These are phyloP conservation scores for Piper betle DNA, from an alignment of 164 flowering plant genomes.

Conservation along the genomic window DNA sequence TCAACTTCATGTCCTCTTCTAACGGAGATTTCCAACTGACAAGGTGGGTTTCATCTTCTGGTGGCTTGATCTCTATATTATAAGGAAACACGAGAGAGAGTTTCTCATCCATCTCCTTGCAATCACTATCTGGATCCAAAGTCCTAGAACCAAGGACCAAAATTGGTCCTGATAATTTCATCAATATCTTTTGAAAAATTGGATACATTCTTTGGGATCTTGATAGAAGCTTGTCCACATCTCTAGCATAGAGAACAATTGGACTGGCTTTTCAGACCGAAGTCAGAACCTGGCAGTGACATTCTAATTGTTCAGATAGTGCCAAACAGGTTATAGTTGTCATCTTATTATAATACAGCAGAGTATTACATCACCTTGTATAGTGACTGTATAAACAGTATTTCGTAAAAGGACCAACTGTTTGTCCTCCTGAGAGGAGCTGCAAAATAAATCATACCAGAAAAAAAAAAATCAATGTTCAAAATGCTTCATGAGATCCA, in stretches of 20 bases:
- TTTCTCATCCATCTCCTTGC: constrained; percentile 55
- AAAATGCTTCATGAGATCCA: not conserved
- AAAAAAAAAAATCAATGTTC: not conserved
- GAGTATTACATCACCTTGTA: constrained; percentile 37
- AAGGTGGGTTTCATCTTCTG: constrained; percentile 62
- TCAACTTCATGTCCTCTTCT: constrained; percentile 88
- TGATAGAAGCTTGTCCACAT: constrained; percentile 56
- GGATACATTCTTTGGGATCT: constrained; percentile 54
- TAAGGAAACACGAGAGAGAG: constrained; percentile 64
- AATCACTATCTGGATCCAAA: constrained; percentile 28
- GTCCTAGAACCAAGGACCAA: constrained; percentile 79
- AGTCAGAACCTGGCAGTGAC: constrained; percentile 47
- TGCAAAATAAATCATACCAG: constrained; percentile 8
- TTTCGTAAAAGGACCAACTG: constrained; percentile 90
- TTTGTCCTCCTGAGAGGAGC: constrained; percentile 62
- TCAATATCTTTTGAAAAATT: constrained; percentile 73
- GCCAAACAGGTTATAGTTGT: not conserved
- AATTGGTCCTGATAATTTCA: constrained; percentile 63
- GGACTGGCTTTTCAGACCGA: constrained; percentile 56
- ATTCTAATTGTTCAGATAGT: not conserved
- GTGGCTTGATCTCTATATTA: constrained; percentile 78
- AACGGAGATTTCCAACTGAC: constrained; percentile 82
- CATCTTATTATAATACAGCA: not conserved
- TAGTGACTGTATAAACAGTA: constrained; percentile 67
- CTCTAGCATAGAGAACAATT: constrained; percentile 70